Conservation (phyloP, 345 rosid genomes). For the Zanthoxylum bungeanum region DNA sequence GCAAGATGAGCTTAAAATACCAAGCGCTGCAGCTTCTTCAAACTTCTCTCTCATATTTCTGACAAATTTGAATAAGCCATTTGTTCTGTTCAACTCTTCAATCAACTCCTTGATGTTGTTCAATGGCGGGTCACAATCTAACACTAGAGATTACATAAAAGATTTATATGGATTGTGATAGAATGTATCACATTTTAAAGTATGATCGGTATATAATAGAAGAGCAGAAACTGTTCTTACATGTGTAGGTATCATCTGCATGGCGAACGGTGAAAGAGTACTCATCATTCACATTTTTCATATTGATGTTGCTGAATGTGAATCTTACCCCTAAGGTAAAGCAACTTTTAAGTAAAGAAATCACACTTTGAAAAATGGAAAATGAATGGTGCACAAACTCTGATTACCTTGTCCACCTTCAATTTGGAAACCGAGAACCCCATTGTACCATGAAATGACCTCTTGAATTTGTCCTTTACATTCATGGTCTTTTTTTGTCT, state of each 20-base stretch:
- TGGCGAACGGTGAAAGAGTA: constrained; percentile 66
- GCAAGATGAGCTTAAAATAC: constrained; percentile 29
- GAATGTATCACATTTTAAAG: constrained; percentile 1
- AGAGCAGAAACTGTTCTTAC: constrained; percentile 40
- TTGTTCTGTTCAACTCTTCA: constrained; percentile 70
- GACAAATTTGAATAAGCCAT: constrained; percentile 80
- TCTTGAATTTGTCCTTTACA: constrained; percentile 46
- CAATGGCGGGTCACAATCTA: constrained; percentile 69
- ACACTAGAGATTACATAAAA: constrained; percentile 46
- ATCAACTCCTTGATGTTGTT: constrained; percentile 58
- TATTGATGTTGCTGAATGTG: constrained; percentile 56
- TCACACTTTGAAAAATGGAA: constrained; percentile 6
- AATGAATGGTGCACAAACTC: constrained; percentile 6
- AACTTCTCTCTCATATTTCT: constrained; percentile 78
- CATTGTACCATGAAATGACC: constrained; percentile 81
- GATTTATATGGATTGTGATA: constrained; percentile 10
- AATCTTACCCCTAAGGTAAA: constrained; percentile 72
- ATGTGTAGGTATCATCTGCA: constrained; percentile 58
- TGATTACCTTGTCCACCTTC: constrained; percentile 83
- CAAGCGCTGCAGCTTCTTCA: constrained; percentile 54
- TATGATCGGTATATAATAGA: background rate
- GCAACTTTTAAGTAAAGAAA: constrained; percentile 12
- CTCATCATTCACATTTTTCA: constrained; percentile 40
- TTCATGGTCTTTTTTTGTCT: constrained; percentile 37
- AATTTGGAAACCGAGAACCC: constrained; percentile 68